Evolutionary conservation across 768 basidiomycete species (phyloP), one percentile per base, ranked within the genome.

Genomic region (Leccinum variicolor): DNA sequence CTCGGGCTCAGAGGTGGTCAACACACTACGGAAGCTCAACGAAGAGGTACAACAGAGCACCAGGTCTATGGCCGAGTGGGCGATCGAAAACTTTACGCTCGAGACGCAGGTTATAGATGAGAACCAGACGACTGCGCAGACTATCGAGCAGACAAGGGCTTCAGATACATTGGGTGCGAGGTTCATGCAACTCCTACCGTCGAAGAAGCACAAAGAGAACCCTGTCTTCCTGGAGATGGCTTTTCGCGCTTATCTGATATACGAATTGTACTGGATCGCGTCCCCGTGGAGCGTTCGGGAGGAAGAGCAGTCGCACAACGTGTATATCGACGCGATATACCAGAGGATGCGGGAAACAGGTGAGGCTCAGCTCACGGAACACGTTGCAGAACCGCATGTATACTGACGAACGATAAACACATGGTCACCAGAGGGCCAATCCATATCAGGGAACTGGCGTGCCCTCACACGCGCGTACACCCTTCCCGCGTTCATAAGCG

Each of bases 41-140:
- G 65, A 75, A 15, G 76, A 76, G 56, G 78, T 82, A 19, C 75
- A 72, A 47, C 79, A 83, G 58, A 73, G 69, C 13, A 75, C 79
- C 9, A 75, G 77, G 0, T 71, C 68, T 36, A 73, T 83, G 51
- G 75, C 79, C 6, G 79, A 82, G 54, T 62, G 75, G 53, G 71
- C 78, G 14, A 69, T 77, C 5, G 80, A 79, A 54, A 53, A 71
- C 3, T 75, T 77, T 63, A 60, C 53, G 7, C 64, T 74, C 34
- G 67, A 64, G 50, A 26, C 4, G 1, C 48, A 23, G 14, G 53
- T 34, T 45, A 23, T 50, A 48, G 55, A 56, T 55, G 15, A 23
- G 23, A 9, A 13, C 19, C 53, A 4, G 52, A 57, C 21, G 56
- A 59, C 17, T 41, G 33, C 43, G 25, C 52, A 19, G 46, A 50